These are phyloP conservation scores for Trichoderma guizhouense DNA, from an alignment of 2,329 filamentous ascomycete species.

Conservation along the genomic window DNA sequence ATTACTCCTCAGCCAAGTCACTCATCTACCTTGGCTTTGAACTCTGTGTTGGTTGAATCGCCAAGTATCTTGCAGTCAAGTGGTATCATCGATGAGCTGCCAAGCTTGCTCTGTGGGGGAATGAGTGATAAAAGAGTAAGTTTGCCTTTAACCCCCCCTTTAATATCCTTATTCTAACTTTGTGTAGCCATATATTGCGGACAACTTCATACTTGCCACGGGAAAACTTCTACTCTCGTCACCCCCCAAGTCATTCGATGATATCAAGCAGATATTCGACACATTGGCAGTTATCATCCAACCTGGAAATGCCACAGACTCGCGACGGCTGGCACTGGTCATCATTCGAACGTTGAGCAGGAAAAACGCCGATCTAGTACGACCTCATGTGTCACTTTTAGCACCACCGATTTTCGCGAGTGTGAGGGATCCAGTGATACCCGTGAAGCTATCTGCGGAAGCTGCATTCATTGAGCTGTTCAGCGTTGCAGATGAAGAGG, in stretches of 20 bases:
- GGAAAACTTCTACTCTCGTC: conserved; percentile 83
- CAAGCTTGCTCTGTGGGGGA: conserved; percentile 74
- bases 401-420: conserved; percentile 81
- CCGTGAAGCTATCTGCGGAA: conserved; percentile 91
- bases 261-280: conserved; percentile 75
- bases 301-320: conserved; percentile 76
- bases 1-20: conserved; percentile 71
- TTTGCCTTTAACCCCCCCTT: conserved; percentile 21
- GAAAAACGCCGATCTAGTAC: conserved; percentile 72
- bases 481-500: conserved; percentile 82
- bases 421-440: conserved; percentile 88
- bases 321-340: conserved; percentile 80
- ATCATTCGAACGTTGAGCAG: conserved; percentile 82
- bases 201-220: conserved; percentile 84
- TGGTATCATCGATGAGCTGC: conserved; percentile 67
- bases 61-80: conserved; percentile 65
- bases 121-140: conserved; percentile 73
- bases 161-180: conserved; percentile 9
- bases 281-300: conserved; percentile 71
- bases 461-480: conserved; percentile 91
- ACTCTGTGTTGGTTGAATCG: conserved; percentile 82
- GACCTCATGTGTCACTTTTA: conserved; percentile 77
- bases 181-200: conserved; percentile 70
- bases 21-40: conserved; percentile 80
- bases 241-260: conserved; percentile 68